Evolutionary conservation across 805 yeast genomes (phyloP).

Genomic region (Kazachstania africana): DNA sequence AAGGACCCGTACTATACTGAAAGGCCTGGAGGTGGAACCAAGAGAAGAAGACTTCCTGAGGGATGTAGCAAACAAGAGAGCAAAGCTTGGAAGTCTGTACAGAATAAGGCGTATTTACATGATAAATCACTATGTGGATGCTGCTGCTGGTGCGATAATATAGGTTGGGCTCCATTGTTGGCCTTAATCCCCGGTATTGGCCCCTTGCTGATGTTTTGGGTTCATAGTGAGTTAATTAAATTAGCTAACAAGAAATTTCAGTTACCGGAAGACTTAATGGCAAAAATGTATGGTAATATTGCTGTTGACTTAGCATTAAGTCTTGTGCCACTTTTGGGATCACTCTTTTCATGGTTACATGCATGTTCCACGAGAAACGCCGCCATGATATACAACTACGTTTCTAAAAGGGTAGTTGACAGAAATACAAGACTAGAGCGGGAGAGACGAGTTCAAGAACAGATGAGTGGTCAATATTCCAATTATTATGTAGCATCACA

Average conservation of each 20-base stretch:
- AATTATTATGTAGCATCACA: no score
- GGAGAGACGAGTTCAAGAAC: constrained; percentile 1
- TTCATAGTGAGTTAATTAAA: constrained; percentile 55
- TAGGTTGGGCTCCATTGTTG: constrained; percentile 68
- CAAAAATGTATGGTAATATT: constrained; percentile 69
- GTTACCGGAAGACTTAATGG: constrained; percentile 46
- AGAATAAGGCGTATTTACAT: constrained; percentile 73
- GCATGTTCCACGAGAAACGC: constrained; percentile 87
- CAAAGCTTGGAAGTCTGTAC: constrained; percentile 61
- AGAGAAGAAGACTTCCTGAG: constrained; percentile 34
- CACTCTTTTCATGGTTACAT: constrained; percentile 67
- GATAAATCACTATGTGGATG: constrained; percentile 78
- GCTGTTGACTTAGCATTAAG: constrained; percentile 61
- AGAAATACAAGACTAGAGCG: constrained; percentile 3
- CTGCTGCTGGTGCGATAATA: constrained; percentile 47
- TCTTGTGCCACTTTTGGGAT: constrained; percentile 72
- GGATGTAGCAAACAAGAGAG: constrained; percentile 47
- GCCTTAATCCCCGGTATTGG: constrained; percentile 76
- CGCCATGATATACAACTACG: constrained; percentile 49
- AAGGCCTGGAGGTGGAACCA: constrained; percentile 35
- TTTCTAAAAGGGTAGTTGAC: constrained; percentile 16
- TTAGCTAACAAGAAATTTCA: constrained; percentile 46
- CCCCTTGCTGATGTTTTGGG: constrained; percentile 65
- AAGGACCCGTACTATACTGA: constrained; percentile 46
- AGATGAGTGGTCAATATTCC: not conserved